Evolutionary conservation across 495 filamentous ascomycete species (phyloP).

Genomic region (Aspergillus nidulans): DNA sequence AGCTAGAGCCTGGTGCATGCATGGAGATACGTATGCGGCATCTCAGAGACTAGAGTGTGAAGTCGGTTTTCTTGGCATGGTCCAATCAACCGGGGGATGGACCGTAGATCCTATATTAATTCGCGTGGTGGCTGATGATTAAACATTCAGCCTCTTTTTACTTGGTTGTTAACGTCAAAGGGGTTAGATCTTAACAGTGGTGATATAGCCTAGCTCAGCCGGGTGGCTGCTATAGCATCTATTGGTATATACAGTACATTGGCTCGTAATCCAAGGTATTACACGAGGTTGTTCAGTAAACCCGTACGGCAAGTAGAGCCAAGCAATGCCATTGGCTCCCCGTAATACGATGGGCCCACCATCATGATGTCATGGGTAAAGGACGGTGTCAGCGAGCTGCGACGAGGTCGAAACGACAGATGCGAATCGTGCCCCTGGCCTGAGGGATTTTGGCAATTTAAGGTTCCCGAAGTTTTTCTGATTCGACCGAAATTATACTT

Average conservation of each 20-base stretch:
- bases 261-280: too few relatives aligned
- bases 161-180: background rate
- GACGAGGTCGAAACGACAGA: background rate
- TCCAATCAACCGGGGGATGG: background rate
- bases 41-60: background rate
- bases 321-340: background rate
- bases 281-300: too few relatives aligned
- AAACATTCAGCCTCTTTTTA: background rate
- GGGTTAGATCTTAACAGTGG: background rate
- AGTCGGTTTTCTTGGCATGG: background rate
- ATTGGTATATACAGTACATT: too few relatives aligned
- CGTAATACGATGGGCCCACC: background rate
- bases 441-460: background rate
- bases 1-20: background rate
- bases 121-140: background rate
- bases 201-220: too few relatives aligned
- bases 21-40: constrained; percentile 6
- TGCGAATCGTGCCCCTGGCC: background rate
- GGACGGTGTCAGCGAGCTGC: background rate
- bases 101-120: constrained; percentile 4
- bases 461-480: background rate
- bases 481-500: background rate
- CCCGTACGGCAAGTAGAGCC: background rate
- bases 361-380: background rate
- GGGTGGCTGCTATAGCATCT: too few relatives aligned